Evolutionary conservation across 768 basidiomycete genomes (phyloP), one percentile per base, ranked within the genome.

Genomic region (Rhizopogon salebrosus): DNA sequence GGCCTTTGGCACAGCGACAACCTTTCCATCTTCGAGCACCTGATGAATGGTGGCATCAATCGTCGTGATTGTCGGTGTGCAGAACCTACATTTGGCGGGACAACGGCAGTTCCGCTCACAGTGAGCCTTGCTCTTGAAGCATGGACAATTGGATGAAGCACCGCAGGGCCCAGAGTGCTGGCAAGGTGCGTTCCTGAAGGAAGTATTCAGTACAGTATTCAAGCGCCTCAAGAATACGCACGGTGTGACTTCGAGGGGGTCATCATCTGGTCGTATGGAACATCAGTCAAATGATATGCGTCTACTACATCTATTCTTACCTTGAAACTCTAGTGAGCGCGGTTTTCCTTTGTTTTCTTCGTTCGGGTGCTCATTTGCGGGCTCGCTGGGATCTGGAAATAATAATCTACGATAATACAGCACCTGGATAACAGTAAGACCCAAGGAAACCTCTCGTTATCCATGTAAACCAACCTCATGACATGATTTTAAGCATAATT

Each of bases 41-140:
- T 87, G 54, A 48, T 31, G 2, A 48, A 38, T 22, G 22, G 23
- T 34, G 10, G 22, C 18, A 11, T 41, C 22, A 48, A 40, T 2
- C 6, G 8, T n/a, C n/a, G 39, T 13, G 22, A 34, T 27, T 22
- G 27, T 23, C 34, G 42, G 26, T 8, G 41, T 18, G 9, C 14
- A 26, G 38, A 31, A 61, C 75, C 39, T 57, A 83, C 85, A 88
- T 45, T 72, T 70, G 7, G 53, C 54, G 22, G 66, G 60, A 59
- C 87, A 89, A 1, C 69, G 66, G 57, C 87, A 89, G 18, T 70
- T 72, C 10, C 75, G 71, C 49, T 77, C 74, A 59, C 87, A 89
- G 54, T 80, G 78, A 0, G 76, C 70, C n/a, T 70, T 64, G 48
- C 76, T 78, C 23, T 59, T 56, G 56, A 68, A 74, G 64, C 87